Evolutionary conservation across 1,284 basidiomycete genomes (phyloP).

Genomic region (Vanrija humicola): DNA sequence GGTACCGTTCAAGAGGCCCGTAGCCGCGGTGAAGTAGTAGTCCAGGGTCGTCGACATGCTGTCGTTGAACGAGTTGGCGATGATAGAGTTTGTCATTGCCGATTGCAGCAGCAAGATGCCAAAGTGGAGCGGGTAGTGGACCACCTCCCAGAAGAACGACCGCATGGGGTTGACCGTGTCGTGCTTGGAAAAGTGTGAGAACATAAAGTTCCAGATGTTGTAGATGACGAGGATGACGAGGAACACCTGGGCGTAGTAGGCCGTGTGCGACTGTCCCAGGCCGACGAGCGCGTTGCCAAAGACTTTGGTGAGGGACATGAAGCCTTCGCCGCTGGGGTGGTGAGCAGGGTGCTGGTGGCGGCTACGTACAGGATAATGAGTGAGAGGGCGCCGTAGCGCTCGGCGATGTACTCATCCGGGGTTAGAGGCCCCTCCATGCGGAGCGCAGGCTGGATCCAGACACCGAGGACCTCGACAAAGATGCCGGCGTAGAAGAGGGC

Average conservation of each 20-base stretch:
- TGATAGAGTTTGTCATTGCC: conserved; percentile 8
- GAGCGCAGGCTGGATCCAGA: background rate
- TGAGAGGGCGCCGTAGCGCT: background rate
- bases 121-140: conserved; percentile 31
- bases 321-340: background rate
- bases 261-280: background rate
- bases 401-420: background rate
- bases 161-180: conserved; percentile 10
- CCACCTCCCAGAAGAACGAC: conserved; percentile 20
- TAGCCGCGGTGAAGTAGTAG: too few relatives aligned
- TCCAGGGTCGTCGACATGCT: too few relatives aligned
- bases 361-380: background rate
- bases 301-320: background rate
- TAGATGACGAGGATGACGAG: conserved; percentile 22
- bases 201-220: conserved; percentile 26
- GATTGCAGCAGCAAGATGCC: conserved; percentile 23
- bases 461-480: background rate
- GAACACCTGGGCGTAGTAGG: background rate
- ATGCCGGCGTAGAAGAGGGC: background rate
- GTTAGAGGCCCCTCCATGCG: background rate
- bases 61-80: too few relatives aligned
- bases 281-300: background rate
- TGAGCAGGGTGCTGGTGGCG: background rate
- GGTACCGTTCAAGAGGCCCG: too few relatives aligned
- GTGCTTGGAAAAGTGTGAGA: conserved; percentile 15